A percentile compares a stretch with the other conserved stretches of the same genome.
phyloP scores from a whole-genome alignment of 2,329 filamentous ascomycete species.

The Aschersonia sp. region DNA sequence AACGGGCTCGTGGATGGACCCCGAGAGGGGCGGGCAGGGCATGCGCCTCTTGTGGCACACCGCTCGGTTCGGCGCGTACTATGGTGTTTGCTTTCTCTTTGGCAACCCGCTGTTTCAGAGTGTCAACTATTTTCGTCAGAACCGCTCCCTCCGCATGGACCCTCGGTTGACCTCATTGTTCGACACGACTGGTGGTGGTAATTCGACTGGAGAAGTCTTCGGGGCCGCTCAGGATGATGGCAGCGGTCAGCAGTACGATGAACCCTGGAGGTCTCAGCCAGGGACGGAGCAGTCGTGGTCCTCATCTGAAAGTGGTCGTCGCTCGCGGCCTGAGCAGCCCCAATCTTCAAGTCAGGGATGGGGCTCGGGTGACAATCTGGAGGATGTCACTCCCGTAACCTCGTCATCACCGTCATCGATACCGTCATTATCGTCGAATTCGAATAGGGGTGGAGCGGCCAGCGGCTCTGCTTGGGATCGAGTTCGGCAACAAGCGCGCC shows the following conservation, averaged over 20 bases:
- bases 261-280: conserved; percentile 5
- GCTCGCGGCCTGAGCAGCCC: conserved; percentile 2
- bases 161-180: conserved; percentile 13
- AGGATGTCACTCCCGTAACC: conserved; percentile 30
- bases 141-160: conserved; percentile 12
- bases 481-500: conserved; percentile 21
- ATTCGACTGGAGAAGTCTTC: conserved; percentile 5
- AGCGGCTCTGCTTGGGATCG: conserved; percentile 29
- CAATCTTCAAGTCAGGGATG: conserved; percentile 7
- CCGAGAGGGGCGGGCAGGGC: conserved; percentile 12
- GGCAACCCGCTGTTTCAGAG: conserved; percentile 15
- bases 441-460: conserved; percentile 4
- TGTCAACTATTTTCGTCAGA: conserved; percentile 11
- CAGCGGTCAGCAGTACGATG: conserved; percentile 5
- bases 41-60: conserved; percentile 20
- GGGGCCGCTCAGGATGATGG: conserved; percentile 5
- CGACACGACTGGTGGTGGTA: conserved; percentile 5
- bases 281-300: conserved; percentile 6
- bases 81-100: conserved; percentile 10
- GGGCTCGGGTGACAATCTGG: conserved; percentile 14
- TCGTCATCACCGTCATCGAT: conserved; percentile 6
- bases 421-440: conserved; percentile 8
- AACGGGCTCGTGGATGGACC: conserved; percentile 12
- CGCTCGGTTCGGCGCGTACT: conserved; percentile 20
- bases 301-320: conserved; percentile 1